Conservation (phyloP, 257 asterid genomes). For the Rhazya stricta region DNA sequence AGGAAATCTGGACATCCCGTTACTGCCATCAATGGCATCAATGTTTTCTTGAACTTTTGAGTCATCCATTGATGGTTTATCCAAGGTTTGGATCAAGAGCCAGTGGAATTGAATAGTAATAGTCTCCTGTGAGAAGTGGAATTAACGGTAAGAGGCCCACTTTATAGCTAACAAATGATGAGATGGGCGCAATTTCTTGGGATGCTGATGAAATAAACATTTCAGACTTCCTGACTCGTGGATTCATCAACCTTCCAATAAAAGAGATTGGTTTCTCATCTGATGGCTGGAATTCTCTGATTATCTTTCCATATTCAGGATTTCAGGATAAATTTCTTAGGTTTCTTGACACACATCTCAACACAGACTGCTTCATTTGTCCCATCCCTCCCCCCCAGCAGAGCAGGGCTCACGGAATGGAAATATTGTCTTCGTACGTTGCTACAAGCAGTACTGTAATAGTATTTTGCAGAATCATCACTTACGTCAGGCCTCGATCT, state of each 20-base stretch:
- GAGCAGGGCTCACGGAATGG: background rate
- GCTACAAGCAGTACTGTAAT: background rate
- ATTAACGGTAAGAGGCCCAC: constrained; percentile 1
- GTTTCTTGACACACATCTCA: constrained; percentile 30
- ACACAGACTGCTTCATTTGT: constrained; percentile 1
- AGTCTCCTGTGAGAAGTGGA: constrained; percentile 15
- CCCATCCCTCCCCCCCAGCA: background rate
- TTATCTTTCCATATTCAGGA: constrained; percentile 1
- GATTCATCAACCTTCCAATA: constrained; percentile 7
- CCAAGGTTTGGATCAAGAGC: constrained; percentile 11
- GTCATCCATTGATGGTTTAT: constrained; percentile 39
- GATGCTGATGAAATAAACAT: constrained; percentile 33
- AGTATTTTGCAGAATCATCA: background rate
- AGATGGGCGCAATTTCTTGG: constrained; percentile 20
- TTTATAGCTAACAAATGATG: constrained; percentile 26
- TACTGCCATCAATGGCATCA: constrained; percentile 22
- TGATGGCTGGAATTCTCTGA: constrained; percentile 5
- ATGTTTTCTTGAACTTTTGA: constrained; percentile 15
- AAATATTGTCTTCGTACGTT: background rate
- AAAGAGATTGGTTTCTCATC: background rate
- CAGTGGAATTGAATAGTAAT: background rate
- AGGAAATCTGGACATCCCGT: constrained; percentile 14
- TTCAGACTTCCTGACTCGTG: constrained; percentile 10
- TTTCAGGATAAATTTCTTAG: constrained; percentile 22
- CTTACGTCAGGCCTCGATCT: background rate